phyloP scores from a whole-genome alignment of 768 basidiomycete genomes.

The Mycena alexandri region DNA sequence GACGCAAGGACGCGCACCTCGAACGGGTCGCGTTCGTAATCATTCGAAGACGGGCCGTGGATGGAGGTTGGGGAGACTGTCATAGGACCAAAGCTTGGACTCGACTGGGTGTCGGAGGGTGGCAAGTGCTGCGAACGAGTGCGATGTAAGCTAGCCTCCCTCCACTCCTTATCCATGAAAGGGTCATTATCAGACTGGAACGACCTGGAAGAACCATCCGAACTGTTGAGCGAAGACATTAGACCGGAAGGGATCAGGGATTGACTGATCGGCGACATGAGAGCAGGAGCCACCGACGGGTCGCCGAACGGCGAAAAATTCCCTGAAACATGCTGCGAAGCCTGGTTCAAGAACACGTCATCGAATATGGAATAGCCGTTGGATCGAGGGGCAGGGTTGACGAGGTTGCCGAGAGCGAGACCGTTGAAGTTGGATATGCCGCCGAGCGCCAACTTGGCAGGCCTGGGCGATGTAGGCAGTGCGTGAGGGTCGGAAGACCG shows the following conservation, averaged over 20 bases:
- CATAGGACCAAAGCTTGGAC: slow-evolving; percentile 39
- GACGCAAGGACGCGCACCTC: slow-evolving; percentile 54
- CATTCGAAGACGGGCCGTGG: slow-evolving; percentile 44
- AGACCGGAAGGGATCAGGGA: slow-evolving; percentile 69
- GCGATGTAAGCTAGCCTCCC: slow-evolving; percentile 41
- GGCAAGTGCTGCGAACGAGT: slow-evolving; percentile 29
- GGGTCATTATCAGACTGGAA: slow-evolving; percentile 68
- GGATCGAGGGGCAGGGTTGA: slow-evolving; percentile 43
- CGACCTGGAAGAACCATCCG: slow-evolving; percentile 55
- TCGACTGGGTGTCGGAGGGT: slow-evolving; percentile 30
- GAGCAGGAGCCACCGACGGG: slow-evolving; percentile 45
- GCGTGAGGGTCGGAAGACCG: slow-evolving; percentile 36
- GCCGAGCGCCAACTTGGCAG: slow-evolving; percentile 48
- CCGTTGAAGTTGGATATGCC: slow-evolving; percentile 41
- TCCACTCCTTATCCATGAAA: slow-evolving; percentile 67
- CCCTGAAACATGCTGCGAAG: slow-evolving; percentile 40
- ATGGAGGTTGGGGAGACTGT: slow-evolving; percentile 59
- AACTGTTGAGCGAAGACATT: slow-evolving; percentile 64
- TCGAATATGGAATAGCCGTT: slow-evolving; percentile 58
- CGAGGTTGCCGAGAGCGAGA: slow-evolving; percentile 30
- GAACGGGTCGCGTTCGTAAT: slow-evolving; percentile 60
- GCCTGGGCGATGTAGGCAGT: slow-evolving; percentile 42
- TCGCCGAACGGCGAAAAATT: slow-evolving; percentile 72
- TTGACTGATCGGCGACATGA: slow-evolving; percentile 57
- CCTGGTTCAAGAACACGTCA: slow-evolving; percentile 49